Percentiles rank a stretch among this genome's conserved stretches.
Evolutionary conservation across 108 stramenopile species (phyloP).

Genomic region (Nitzschia sp.): DNA sequence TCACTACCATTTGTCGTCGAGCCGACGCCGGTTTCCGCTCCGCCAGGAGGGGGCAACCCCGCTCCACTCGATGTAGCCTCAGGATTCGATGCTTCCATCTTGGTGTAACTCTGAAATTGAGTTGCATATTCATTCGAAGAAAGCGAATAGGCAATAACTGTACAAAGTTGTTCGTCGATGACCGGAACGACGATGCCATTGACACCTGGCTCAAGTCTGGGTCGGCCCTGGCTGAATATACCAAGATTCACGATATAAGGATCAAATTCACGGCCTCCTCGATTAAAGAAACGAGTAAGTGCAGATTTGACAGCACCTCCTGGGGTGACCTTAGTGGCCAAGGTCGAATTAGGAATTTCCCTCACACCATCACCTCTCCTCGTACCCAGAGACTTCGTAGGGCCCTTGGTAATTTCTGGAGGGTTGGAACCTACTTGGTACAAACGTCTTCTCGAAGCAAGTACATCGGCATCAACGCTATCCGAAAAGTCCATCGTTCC

Average conservation of each 20-base stretch:
- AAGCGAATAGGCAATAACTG: constrained; percentile 92
- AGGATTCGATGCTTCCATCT: constrained; percentile 16
- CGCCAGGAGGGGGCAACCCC: constrained; percentile 15
- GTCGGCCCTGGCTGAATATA: constrained; percentile 86
- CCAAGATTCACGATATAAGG: constrained; percentile 88
- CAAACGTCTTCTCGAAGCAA: constrained; percentile 77
- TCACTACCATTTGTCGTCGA: constrained; percentile 9
- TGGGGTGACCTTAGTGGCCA: constrained; percentile 60
- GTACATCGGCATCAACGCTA: constrained; percentile 86
- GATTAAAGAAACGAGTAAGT: constrained; percentile 85
- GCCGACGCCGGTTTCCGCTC: constrained; percentile 1
- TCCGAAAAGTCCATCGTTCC: constrained; percentile 68
- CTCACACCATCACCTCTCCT: not conserved
- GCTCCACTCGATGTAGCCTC: constrained; percentile 1
- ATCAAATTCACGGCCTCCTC: constrained; percentile 81
- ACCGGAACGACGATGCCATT: constrained; percentile 91
- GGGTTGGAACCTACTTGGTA: constrained; percentile 26
- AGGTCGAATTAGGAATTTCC: constrained; percentile 13
- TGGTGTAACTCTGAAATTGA: constrained; percentile 71
- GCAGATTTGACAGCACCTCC: constrained; percentile 90
- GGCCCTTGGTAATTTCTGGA: not conserved
- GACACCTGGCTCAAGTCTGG: constrained; percentile 85
- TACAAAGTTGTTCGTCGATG: constrained; percentile 90
- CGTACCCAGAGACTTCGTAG: constrained; percentile 30
- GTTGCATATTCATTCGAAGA: constrained; percentile 80